These are phyloP conservation scores for Ceratocystis alfenasii DNA, from an alignment of 2,329 filamentous ascomycete genomes.

Conservation along the genomic window DNA sequence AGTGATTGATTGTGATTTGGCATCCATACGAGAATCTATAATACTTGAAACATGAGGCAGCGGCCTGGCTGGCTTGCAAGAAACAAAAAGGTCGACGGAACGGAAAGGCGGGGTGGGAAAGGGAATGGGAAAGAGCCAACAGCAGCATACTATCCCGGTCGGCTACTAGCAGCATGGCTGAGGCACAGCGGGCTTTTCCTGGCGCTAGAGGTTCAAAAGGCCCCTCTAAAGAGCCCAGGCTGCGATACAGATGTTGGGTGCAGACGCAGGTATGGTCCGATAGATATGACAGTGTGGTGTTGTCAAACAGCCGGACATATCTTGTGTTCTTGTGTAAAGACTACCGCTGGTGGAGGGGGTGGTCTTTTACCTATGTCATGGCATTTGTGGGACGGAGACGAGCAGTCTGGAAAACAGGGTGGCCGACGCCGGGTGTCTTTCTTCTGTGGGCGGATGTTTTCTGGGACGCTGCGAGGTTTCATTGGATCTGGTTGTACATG, in stretches of 20 bases:
- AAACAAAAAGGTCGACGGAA: neutral
- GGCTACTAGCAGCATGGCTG: neutral
- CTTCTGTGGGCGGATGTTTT: too few relatives aligned
- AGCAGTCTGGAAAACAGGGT: too few relatives aligned
- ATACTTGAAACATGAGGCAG: neutral
- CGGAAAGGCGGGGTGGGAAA: neutral
- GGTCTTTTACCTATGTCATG: too few relatives aligned
- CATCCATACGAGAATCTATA: neutral
- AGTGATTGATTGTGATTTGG: neutral
- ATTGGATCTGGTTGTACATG: too few relatives aligned
- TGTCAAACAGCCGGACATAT: neutral
- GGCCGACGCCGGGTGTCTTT: too few relatives aligned
- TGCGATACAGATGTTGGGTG: neutral
- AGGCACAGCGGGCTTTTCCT: neutral
- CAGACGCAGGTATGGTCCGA: neutral
- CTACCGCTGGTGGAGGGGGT: too few relatives aligned
- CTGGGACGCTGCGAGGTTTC: too few relatives aligned
- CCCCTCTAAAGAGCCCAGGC: neutral
- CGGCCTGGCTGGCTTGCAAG: neutral
- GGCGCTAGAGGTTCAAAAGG: neutral
- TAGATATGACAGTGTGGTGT: neutral
- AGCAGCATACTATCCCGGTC: neutral
- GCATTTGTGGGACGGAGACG: too few relatives aligned
- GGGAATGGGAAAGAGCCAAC: neutral
- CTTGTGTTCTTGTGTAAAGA: too few relatives aligned